phyloP scores from a whole-genome alignment of 2,329 filamentous ascomycete species.

The Penicillium crustosum region DNA sequence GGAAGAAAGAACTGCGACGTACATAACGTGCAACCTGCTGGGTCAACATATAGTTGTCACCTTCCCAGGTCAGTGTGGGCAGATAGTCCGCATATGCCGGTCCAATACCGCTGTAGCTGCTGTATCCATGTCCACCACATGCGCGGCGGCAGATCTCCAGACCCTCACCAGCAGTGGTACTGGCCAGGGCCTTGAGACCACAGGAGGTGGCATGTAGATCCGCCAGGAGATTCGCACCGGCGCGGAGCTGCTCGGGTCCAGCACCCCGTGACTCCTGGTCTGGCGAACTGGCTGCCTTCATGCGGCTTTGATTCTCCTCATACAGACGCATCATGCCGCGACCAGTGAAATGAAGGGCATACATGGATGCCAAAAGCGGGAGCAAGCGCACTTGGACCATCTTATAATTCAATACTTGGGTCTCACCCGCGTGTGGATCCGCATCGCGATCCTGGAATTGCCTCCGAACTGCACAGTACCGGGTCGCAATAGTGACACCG shows the following conservation, averaged over 20 bases:
- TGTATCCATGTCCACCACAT: conserved; percentile 76
- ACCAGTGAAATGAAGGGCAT: conserved; percentile 77
- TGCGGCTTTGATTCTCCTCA: conserved; percentile 68
- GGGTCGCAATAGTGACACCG: conserved; percentile 74
- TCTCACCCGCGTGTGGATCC: conserved; percentile 61
- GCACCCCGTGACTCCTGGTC: conserved; percentile 54
- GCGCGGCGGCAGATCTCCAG: conserved; percentile 73
- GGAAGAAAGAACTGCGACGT: conserved; percentile 27
- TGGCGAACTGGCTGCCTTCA: conserved; percentile 52
- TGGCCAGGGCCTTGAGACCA: conserved; percentile 71
- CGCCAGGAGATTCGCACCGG: conserved; percentile 67
- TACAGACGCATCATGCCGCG: conserved; percentile 74
- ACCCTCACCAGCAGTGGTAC: conserved; percentile 70
- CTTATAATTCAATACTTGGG: conserved; percentile 75
- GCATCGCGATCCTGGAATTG: conserved; percentile 77
- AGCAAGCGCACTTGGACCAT: conserved; percentile 75
- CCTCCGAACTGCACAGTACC: conserved; percentile 71
- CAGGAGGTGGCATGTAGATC: conserved; percentile 76
- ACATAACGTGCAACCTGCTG: conserved; percentile 74
- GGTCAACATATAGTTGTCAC: conserved; percentile 80
- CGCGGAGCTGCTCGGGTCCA: conserved; percentile 66
- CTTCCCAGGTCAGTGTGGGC: conserved; percentile 70
- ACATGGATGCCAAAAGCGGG: conserved; percentile 70
- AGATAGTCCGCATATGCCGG: conserved; percentile 74
- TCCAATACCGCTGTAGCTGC: conserved; percentile 72